Conservation (phyloP, 495 filamentous ascomycete species). For the Penicillium pancosmium region DNA sequence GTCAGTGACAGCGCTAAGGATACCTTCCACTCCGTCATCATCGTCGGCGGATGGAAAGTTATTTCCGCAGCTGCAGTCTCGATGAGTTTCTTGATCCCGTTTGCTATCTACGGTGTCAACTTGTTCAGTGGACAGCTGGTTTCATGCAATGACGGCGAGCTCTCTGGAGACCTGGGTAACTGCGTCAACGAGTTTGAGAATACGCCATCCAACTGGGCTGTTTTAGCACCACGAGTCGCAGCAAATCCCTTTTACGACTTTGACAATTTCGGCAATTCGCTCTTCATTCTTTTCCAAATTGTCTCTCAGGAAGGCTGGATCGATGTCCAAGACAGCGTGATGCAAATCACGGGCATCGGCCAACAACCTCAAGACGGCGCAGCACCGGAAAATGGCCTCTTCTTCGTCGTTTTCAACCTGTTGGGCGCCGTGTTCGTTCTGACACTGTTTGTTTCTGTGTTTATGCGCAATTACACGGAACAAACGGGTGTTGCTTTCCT, state of each 20-base stretch:
- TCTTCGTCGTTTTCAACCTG: slow-evolving; percentile 96
- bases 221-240: slow-evolving; percentile 79
- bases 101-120: slow-evolving; percentile 93
- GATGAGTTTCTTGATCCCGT: slow-evolving; percentile 90
- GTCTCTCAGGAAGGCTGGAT: slow-evolving; percentile 98
- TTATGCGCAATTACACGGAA: slow-evolving; percentile 99
- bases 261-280: slow-evolving; percentile 86
- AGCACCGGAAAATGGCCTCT: slow-evolving; percentile 83
- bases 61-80: slow-evolving; percentile 87
- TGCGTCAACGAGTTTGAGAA: slow-evolving; percentile 83
- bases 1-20: slow-evolving; percentile 95
- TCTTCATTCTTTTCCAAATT: slow-evolving; percentile 98
- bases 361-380: slow-evolving; percentile 67
- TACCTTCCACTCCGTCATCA: slow-evolving; percentile 94
- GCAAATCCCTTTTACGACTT: slow-evolving; percentile 88
- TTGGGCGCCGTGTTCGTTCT: slow-evolving; percentile 96
- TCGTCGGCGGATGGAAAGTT: slow-evolving; percentile 91
- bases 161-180: slow-evolving; percentile 56
- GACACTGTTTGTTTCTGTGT: slow-evolving; percentile 97
- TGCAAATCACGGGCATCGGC: slow-evolving; percentile 77
- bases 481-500: slow-evolving; percentile 97
- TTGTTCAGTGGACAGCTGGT: slow-evolving; percentile 85
- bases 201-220: slow-evolving; percentile 77
- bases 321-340: slow-evolving; percentile 81
- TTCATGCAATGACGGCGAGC: slow-evolving; percentile 72